phyloP scores from a whole-genome alignment of 257 asterid genomes.

The Ilex asprella region DNA sequence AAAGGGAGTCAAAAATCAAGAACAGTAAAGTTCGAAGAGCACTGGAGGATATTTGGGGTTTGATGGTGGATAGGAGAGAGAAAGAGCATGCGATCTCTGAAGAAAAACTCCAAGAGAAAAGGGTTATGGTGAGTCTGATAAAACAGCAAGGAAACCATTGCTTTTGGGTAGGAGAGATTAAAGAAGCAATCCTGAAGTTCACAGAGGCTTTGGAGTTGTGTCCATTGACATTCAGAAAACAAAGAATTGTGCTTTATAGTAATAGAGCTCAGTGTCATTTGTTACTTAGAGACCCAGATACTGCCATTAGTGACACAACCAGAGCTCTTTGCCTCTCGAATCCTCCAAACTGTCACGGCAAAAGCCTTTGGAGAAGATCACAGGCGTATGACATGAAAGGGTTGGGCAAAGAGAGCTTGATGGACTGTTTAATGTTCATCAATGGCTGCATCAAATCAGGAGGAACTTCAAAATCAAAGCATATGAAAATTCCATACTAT shows the following conservation, averaged over 20 bases:
- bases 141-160: conserved; percentile 50
- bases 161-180: conserved; percentile 37
- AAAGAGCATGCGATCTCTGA: conserved; percentile 27
- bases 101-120: conserved; percentile 40
- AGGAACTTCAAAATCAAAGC: conserved; percentile 3
- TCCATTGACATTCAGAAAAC: conserved; percentile 45
- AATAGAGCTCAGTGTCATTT: conserved; percentile 57
- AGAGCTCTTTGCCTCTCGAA: conserved; percentile 61
- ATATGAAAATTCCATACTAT: conserved; percentile 37
- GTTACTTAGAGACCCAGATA: conserved; percentile 37
- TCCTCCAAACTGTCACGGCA: conserved; percentile 66
- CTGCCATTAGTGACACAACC: conserved; percentile 70
- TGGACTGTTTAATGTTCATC: conserved; percentile 64
- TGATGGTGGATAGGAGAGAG: conserved; percentile 32
- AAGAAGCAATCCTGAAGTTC: conserved; percentile 47
- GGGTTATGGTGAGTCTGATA: conserved; percentile 25
- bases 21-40: conserved; percentile 18
- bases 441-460: conserved; percentile 32
- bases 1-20: conserved; percentile 22
- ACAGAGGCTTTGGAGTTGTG: conserved; percentile 53
- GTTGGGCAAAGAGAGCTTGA: conserved; percentile 74
- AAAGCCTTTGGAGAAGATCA: conserved; percentile 75
- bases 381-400: conserved; percentile 82
- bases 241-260: conserved; percentile 52
- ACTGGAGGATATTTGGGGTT: conserved; percentile 35